Evolutionary conservation across 805 yeast species (phyloP).

Genomic region (Candida vaughaniae): DNA sequence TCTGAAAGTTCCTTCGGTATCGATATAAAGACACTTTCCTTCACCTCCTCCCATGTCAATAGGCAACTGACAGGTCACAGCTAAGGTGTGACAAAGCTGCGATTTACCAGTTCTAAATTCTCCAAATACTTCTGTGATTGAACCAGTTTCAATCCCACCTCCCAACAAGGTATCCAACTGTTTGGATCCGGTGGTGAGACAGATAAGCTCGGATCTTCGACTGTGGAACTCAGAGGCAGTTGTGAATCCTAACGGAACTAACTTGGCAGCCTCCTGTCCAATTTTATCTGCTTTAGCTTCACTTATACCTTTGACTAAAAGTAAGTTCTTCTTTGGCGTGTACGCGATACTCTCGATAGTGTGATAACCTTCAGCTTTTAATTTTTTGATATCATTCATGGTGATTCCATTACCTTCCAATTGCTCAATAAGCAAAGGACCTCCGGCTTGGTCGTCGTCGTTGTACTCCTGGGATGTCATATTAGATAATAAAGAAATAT

Average conservation of each 20-base stretch:
- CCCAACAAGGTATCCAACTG: slow-evolving; percentile 90
- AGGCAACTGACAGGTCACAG: slow-evolving; percentile 95
- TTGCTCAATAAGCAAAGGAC: slow-evolving; percentile 44
- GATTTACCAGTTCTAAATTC: slow-evolving; percentile 98
- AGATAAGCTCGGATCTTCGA: slow-evolving; percentile 84
- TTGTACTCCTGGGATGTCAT: slow-evolving; percentile 40
- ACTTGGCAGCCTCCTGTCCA: slow-evolving; percentile 75
- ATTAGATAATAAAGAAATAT: no score
- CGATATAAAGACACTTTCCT: slow-evolving; percentile 94
- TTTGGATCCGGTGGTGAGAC: slow-evolving; percentile 93
- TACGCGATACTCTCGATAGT: slow-evolving; percentile 94
- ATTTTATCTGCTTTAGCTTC: slow-evolving; percentile 93
- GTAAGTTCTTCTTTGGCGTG: slow-evolving; percentile 78
- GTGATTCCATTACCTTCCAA: slow-evolving; percentile 84
- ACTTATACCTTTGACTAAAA: slow-evolving; percentile 85
- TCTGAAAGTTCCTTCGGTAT: slow-evolving; percentile 96
- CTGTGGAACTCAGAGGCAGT: slow-evolving; percentile 94
- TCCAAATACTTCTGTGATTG: slow-evolving; percentile 94
- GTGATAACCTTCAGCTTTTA: slow-evolving; percentile 78
- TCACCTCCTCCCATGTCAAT: slow-evolving; percentile 98
- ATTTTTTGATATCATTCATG: slow-evolving; percentile 70
- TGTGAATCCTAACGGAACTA: slow-evolving; percentile 95
- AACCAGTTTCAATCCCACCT: slow-evolving; percentile 97
- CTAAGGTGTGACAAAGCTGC: slow-evolving; percentile 93
- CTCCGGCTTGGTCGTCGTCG: slow-evolving; percentile 38